phyloP scores from a whole-genome alignment of 345 rosid genomes.

The Clarkia xantiana region DNA sequence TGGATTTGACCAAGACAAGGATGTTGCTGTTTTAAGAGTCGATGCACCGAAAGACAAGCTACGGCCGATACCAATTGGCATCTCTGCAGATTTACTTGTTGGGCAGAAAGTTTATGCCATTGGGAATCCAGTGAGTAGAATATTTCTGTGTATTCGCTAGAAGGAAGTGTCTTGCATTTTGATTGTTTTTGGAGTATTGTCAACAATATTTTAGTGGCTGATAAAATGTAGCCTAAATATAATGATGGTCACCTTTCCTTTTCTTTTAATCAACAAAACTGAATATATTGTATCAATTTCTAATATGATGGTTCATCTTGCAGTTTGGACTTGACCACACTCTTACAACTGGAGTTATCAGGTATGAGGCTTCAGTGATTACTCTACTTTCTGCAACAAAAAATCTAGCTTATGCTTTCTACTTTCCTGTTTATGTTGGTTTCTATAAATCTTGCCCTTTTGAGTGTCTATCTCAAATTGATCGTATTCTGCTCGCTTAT shows the following conservation, averaged over 20 bases:
- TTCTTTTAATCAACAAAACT: background rate
- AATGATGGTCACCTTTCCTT: no score
- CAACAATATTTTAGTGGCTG: no score
- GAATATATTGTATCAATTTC: background rate
- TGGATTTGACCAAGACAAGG: slow-evolving; percentile 96
- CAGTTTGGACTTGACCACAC: slow-evolving; percentile 98
- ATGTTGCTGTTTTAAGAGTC: slow-evolving; percentile 71
- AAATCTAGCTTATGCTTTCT: background rate
- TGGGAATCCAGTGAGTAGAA: slow-evolving; percentile 79
- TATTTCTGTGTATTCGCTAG: background rate
- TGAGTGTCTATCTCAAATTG: no score
- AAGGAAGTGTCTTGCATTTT: background rate
- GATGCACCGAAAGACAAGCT: slow-evolving; percentile 65
- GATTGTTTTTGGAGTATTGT: background rate
- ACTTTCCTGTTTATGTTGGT: background rate
- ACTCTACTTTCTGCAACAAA: background rate
- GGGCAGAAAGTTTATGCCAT: slow-evolving; percentile 97
- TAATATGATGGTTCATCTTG: slow-evolving; percentile 6
- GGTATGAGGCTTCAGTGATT: slow-evolving; percentile 22
- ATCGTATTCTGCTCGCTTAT: no score
- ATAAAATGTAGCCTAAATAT: no score
- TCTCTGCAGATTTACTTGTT: slow-evolving; percentile 87
- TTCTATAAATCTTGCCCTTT: no score
- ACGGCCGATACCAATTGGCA: slow-evolving; percentile 77
- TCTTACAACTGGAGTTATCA: slow-evolving; percentile 90